Evolutionary conservation across 2,329 filamentous ascomycete genomes (phyloP).

Genomic region (Aureobasidium sp.): DNA sequence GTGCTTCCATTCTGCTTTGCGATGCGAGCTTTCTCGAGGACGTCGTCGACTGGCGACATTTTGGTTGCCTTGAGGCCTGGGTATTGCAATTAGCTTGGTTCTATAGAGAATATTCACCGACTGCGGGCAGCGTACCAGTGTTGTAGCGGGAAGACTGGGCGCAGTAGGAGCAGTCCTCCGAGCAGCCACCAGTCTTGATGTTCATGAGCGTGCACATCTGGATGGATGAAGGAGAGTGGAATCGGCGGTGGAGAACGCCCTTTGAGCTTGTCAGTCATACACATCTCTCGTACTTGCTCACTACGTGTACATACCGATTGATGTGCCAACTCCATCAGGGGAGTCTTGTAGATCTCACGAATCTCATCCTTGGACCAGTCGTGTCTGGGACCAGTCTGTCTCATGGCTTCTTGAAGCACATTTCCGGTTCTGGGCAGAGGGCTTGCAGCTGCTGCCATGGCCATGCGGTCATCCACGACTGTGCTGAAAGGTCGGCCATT

Average conservation of each 20-base stretch:
- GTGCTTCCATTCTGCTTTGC: conserved; percentile 81
- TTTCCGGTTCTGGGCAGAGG: conserved; percentile 21
- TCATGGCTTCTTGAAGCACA: conserved; percentile 47
- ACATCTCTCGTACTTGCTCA: not conserved
- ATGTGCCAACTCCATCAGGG: conserved; percentile 62
- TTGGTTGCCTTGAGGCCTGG: conserved; percentile 65
- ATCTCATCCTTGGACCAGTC: conserved; percentile 81
- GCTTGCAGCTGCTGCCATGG: conserved; percentile 22
- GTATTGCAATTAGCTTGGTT: not conserved
- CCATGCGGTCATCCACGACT: conserved; percentile 29
- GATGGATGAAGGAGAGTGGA: conserved; percentile 75
- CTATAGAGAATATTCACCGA: not conserved
- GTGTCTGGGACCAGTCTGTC: conserved; percentile 56
- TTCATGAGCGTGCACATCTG: conserved; percentile 95
- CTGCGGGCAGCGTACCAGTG: conserved; percentile 39
- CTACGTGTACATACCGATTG: conserved; percentile 23
- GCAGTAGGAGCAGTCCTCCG: conserved; percentile 89
- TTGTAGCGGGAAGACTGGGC: conserved; percentile 77
- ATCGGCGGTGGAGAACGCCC: conserved; percentile 72
- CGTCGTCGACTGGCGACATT: conserved; percentile 70
- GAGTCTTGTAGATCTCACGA: conserved; percentile 70
- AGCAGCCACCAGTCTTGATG: conserved; percentile 91
- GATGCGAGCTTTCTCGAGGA: conserved; percentile 67
- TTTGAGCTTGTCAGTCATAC: conserved; percentile 29
- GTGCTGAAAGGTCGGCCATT: conserved; percentile 29